A percentile compares a stretch with the other conserved stretches of the same genome.
These are phyloP conservation scores for Hypoxylon fragiforme DNA, from an alignment of 495 filamentous ascomycete species.

Conservation along the genomic window DNA sequence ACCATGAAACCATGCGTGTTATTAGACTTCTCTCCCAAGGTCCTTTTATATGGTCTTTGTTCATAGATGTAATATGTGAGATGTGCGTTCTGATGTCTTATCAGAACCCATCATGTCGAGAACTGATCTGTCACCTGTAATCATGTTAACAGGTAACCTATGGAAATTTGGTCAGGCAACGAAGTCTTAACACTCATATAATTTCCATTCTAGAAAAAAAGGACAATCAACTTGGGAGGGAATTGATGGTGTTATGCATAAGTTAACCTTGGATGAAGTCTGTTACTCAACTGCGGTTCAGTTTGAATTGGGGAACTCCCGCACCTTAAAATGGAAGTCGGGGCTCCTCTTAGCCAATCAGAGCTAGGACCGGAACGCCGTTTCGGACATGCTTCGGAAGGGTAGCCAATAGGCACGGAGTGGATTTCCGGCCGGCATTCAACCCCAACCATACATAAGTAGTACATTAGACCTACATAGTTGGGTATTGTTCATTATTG, in stretches of 20 bases:
- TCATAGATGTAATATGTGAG: neutral
- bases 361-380: neutral
- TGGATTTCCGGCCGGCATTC: no score
- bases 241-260: neutral
- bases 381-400: slow-evolving; percentile 9
- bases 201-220: neutral
- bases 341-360: slow-evolving; percentile 11
- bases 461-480: neutral
- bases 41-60: slow-evolving; percentile 3
- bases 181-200: no score
- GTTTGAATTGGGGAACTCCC: no score
- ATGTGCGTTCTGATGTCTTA: neutral
- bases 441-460: no score
- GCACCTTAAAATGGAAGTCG: slow-evolving; percentile 19
- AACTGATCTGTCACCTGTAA: slow-evolving; percentile 7
- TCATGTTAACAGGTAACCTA: neutral
- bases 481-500: neutral
- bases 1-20: neutral
- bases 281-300: no score
- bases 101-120: neutral
- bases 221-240: neutral
- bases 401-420: slow-evolving; percentile 28
- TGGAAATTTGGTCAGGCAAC: no score
- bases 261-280: neutral
- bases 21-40: no score